Base-by-base conservation (phyloP, 176 grass and related monocot species). In the Avena eriantha region DNA sequence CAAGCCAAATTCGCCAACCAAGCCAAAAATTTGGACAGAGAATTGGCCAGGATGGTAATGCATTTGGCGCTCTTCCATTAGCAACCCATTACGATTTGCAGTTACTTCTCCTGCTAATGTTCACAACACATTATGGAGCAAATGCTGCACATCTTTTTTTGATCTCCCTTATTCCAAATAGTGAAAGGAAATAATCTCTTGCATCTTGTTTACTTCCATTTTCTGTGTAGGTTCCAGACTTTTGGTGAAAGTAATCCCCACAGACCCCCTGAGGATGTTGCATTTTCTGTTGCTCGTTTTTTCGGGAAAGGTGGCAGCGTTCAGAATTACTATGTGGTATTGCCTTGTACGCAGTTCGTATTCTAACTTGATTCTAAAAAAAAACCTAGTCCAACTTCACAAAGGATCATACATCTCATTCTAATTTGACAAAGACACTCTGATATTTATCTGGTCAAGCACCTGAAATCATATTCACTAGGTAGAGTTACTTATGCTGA, bases 31-130 rank as follows among this genome's bases (percentile, higher is more conserved):
- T 43, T 99, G 97, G 97, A 99, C 97, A n/a, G 97, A 99, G 83
- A 96, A 99, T 85, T 99, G 97, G 97, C 94, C 97, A 85, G 97
- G 97, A 91, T 96, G 97, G 97, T 99, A 98, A 93, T 68, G 66
- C 17, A 17, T 71, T 77, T 57, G 67, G 22, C 23, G 11, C 45
- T 66, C 17, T 65, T 66, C 54, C 14, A 10, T 22, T 63, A 61
- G 11, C 1, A 81, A 10, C 10, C 46, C 0, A 22, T 83, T 85
- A 22, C 3, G 45, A 39, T 15, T 83, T 85, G 10, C 11, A 67
- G 49, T 11, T 59, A 51, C 57, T 23, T 76, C 18, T 80, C 4
- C 51, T 84, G 57, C 41, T 63, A 45, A 54, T 65, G 10, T 54
- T 63, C 10, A 63, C 45, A 19, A 33, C 41, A 39, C 3, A 78